These are phyloP conservation scores for Sporodiniella umbellata DNA, from an alignment of 371 early-diverging fungal genomes.

Conservation along the genomic window DNA sequence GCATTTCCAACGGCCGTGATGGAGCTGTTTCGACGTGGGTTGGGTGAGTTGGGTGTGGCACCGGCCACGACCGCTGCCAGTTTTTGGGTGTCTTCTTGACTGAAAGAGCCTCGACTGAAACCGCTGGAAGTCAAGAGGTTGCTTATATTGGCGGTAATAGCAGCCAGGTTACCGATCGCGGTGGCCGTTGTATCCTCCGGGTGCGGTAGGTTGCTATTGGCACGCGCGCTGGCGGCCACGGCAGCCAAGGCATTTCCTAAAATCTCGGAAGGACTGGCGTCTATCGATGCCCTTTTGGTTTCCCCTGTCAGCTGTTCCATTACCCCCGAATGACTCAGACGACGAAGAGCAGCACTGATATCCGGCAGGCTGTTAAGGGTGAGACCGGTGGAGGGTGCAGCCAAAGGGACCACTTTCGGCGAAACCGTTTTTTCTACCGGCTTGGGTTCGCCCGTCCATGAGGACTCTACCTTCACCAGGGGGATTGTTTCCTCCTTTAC, in stretches of 20 bases:
- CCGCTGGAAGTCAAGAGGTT: slow-evolving; percentile 20
- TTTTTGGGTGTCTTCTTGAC: slow-evolving; percentile 29
- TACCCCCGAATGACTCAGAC: slow-evolving; percentile 14
- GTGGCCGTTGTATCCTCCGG: slow-evolving; percentile 23
- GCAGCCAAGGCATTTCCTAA: slow-evolving; percentile 38
- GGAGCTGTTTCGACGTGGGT: slow-evolving; percentile 15
- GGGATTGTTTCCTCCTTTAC: neutral
- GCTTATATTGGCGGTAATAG: slow-evolving; percentile 33
- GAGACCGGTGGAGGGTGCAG: neutral
- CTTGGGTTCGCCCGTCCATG: neutral
- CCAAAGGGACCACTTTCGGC: neutral
- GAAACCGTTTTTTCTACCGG: neutral
- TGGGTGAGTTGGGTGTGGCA: slow-evolving; percentile 4
- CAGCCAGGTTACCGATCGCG: slow-evolving; percentile 36
- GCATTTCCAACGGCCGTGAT: slow-evolving; percentile 11
- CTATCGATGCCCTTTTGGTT: slow-evolving; percentile 7
- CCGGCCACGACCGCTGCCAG: slow-evolving; percentile 18
- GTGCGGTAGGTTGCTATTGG: too few relatives aligned
- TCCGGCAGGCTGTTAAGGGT: slow-evolving; percentile 18
- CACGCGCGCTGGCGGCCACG: slow-evolving; percentile 27
- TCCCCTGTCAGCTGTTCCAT: slow-evolving; percentile 15
- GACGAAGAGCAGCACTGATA: slow-evolving; percentile 25
- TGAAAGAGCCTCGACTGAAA: slow-evolving; percentile 15
- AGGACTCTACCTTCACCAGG: neutral
- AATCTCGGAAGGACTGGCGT: slow-evolving; percentile 21